These are phyloP conservation scores for Bipolaris victoriae DNA, from an alignment of 2,329 filamentous ascomycete species.

Conservation along the genomic window DNA sequence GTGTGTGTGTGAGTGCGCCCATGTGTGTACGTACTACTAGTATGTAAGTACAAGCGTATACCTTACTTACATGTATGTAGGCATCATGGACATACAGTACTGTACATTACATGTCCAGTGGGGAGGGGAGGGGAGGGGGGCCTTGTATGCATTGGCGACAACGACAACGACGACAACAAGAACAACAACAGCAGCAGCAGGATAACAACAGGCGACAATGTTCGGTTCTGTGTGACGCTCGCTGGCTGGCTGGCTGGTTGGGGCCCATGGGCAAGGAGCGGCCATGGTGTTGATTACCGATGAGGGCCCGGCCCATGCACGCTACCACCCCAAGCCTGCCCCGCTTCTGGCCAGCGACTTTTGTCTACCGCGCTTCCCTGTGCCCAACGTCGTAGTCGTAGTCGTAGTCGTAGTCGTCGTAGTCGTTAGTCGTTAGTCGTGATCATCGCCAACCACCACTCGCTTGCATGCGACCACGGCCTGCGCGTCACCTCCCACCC, in stretches of 20 bases:
- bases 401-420: too few species aligned
- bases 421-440: too few species aligned
- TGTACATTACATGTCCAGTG: too few species aligned
- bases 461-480: background rate
- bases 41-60: too few species aligned
- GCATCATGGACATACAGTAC: too few species aligned
- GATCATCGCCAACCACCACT: too few species aligned
- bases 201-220: background rate
- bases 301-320: constrained; percentile 25
- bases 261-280: constrained; percentile 21
- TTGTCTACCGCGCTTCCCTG: background rate
- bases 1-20: background rate
- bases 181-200: too few species aligned
- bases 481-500: background rate
- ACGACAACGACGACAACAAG: too few species aligned
- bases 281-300: constrained; percentile 26
- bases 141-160: too few species aligned
- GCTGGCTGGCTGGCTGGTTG: background rate
- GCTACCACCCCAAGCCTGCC: constrained; percentile 1
- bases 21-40: constrained; percentile 9
- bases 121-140: too few species aligned
- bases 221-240: constrained; percentile 22
- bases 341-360: constrained; percentile 8
- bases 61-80: too few species aligned
- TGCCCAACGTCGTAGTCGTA: background rate